A percentile compares a stretch with the other conserved stretches of the same genome.
phyloP scores from a whole-genome alignment of 2,329 filamentous ascomycete genomes.

The Ceratocystis lukuohia region DNA sequence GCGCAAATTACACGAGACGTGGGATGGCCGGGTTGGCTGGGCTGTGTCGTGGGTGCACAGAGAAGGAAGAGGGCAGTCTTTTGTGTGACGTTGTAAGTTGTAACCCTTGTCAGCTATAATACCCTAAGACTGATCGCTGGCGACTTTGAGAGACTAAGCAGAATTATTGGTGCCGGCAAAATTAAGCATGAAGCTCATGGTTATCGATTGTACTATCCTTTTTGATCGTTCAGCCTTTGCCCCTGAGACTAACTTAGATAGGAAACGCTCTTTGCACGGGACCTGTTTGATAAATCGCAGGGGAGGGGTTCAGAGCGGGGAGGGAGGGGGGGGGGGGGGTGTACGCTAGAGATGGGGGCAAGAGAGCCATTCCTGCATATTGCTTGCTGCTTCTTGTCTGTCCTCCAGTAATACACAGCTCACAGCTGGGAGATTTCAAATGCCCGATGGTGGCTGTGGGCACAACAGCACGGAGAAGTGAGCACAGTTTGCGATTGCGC shows the following conservation, averaged over 20 bases:
- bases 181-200: not conserved
- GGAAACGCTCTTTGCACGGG: slow-evolving; percentile 8
- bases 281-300: not conserved
- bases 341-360: not conserved
- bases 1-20: slow-evolving; percentile 5
- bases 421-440: too few species aligned
- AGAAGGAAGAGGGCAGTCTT: not conserved
- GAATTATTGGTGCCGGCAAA: not conserved
- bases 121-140: not conserved
- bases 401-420: too few species aligned
- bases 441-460: too few species aligned
- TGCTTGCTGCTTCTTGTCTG: too few species aligned
- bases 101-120: not conserved
- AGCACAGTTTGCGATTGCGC: too few species aligned
- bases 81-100: not conserved
- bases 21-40: not conserved
- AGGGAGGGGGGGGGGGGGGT: not conserved
- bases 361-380: too few species aligned
- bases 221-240: not conserved
- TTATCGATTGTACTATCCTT: not conserved
- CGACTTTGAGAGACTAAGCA: too few species aligned
- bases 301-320: not conserved
- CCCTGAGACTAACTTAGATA: slow-evolving; percentile 12
- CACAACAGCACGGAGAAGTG: too few species aligned
- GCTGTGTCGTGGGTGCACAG: not conserved